Evolutionary conservation across 345 rosid genomes (phyloP).

Genomic region (Gossypium bickii): DNA sequence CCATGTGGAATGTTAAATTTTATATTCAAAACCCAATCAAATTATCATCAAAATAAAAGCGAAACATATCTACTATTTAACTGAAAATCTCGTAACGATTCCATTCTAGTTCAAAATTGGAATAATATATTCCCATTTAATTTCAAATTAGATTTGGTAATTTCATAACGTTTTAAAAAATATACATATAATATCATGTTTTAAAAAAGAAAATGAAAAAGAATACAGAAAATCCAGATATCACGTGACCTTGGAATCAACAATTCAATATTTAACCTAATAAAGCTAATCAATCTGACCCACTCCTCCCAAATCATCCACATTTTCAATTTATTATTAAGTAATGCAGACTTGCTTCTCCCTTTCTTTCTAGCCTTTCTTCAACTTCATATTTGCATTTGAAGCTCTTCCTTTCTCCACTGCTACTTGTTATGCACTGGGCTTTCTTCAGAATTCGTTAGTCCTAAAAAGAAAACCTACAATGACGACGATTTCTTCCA

Average conservation of each 20-base stretch:
- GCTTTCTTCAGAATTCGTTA: background rate
- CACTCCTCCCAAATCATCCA: background rate
- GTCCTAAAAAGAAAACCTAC: background rate
- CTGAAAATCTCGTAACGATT: background rate
- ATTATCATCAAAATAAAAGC: background rate
- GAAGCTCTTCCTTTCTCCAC: background rate
- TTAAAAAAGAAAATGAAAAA: background rate
- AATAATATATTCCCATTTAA: background rate
- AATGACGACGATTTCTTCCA: slow-evolving; percentile 13
- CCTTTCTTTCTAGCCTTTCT: background rate
- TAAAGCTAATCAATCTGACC: background rate
- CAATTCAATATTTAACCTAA: background rate
- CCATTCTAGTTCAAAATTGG: background rate
- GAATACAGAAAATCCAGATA: background rate
- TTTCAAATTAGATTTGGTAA: background rate
- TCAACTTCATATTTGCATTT: background rate
- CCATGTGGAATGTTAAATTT: background rate
- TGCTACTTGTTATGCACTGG: background rate
- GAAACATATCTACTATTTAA: background rate
- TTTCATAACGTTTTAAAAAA: background rate
- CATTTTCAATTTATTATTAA: background rate
- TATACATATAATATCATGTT: too few relatives aligned
- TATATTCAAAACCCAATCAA: background rate
- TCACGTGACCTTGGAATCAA: background rate
- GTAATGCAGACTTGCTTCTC: background rate